A percentile compares a stretch with the other conserved stretches of the same genome.
Evolutionary conservation across 139 green algal species (phyloP).

Genomic region (Volvox reticuliferus): DNA sequence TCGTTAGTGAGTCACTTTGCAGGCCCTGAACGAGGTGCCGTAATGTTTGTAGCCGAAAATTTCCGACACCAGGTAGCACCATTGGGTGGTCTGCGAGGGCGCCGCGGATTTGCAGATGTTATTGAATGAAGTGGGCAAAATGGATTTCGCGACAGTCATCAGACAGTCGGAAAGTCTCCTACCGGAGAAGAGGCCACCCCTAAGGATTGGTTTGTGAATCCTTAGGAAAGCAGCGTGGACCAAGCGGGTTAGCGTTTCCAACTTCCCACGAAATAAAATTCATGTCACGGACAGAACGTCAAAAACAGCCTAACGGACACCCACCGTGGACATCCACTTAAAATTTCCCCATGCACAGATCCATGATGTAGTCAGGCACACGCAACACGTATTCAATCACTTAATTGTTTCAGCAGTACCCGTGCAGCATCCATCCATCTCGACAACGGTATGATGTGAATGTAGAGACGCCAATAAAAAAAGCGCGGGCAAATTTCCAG

Average conservation of each 20-base stretch:
- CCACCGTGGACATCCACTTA: too few species aligned
- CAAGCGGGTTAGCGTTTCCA: background rate
- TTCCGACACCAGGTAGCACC: constrained; percentile 29
- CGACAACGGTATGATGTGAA: too few species aligned
- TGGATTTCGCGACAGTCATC: background rate
- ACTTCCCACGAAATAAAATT: too few species aligned
- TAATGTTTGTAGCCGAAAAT: constrained; percentile 16
- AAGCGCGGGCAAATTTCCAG: background rate
- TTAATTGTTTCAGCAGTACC: too few species aligned
- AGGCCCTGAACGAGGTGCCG: constrained; percentile 11
- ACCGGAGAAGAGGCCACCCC: background rate
- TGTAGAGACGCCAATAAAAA: background rate
- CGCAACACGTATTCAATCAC: too few species aligned
- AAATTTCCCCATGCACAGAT: too few species aligned
- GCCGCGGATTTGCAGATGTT: background rate
- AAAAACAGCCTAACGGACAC: too few species aligned
- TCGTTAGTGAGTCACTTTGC: background rate
- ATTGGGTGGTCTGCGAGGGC: background rate
- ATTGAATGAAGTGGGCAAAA: background rate
- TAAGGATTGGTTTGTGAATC: background rate
- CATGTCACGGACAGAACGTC: too few species aligned
- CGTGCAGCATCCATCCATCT: too few species aligned
- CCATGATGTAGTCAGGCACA: too few species aligned
- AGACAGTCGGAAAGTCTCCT: background rate
- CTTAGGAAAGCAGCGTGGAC: background rate